A percentile compares a stretch with the other conserved stretches of the same genome.
Evolutionary conservation across 495 filamentous ascomycete genomes (phyloP).

Genomic region (Xylaria flabelliformis): DNA sequence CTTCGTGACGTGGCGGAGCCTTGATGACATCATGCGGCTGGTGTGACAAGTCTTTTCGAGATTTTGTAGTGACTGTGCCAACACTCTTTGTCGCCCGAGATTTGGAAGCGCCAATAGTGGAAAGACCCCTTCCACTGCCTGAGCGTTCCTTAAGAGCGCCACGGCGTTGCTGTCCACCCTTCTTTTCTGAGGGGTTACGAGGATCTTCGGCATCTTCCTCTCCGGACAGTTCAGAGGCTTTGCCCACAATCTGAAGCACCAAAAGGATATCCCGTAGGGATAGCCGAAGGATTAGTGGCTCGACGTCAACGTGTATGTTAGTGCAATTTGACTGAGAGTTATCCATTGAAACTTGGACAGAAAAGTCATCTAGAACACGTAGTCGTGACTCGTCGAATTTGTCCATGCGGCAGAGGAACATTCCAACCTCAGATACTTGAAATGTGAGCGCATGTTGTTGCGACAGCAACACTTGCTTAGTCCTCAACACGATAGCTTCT

Average conservation of each 20-base stretch:
- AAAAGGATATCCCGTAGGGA: slow-evolving; percentile 94
- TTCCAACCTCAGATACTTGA: slow-evolving; percentile 90
- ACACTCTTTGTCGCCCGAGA: slow-evolving; percentile 30
- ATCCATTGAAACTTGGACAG: slow-evolving; percentile 86
- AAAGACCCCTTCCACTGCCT: slow-evolving; percentile 66
- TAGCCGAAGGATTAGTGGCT: slow-evolving; percentile 90
- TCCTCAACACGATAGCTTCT: slow-evolving; percentile 93
- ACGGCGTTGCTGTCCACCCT: slow-evolving; percentile 70
- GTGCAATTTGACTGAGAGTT: slow-evolving; percentile 73
- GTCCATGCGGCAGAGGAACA: slow-evolving; percentile 99
- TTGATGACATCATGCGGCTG: slow-evolving; percentile 47
- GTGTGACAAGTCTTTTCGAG: slow-evolving; percentile 28
- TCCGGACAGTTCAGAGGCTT: slow-evolving; percentile 85
- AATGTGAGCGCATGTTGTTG: slow-evolving; percentile 93
- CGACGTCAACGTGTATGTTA: slow-evolving; percentile 83
- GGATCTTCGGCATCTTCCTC: slow-evolving; percentile 54
- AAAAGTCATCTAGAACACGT: slow-evolving; percentile 95
- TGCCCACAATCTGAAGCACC: slow-evolving; percentile 89
- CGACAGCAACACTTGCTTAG: slow-evolving; percentile 90
- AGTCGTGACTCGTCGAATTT: slow-evolving; percentile 85
- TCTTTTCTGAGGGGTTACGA: slow-evolving; percentile 52
- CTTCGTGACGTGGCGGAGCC: slow-evolving; percentile 64
- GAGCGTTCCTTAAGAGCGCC: slow-evolving; percentile 65
- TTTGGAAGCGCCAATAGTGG: slow-evolving; percentile 59
- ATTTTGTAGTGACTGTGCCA: slow-evolving; percentile 29